Conservation (phyloP, 495 filamentous ascomycete genomes). For the Penicillium chermesinum region DNA sequence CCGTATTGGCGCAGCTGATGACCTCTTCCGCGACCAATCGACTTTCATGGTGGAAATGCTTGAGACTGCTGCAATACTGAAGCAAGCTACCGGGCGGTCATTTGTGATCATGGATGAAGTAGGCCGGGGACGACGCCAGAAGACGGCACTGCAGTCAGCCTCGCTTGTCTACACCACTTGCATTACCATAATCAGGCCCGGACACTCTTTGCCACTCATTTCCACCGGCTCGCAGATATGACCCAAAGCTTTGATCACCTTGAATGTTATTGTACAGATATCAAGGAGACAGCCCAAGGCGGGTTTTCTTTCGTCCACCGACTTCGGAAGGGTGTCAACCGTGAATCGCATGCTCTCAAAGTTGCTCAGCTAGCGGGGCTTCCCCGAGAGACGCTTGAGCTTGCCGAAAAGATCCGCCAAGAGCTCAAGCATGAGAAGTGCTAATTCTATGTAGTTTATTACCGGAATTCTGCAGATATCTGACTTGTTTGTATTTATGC, state of each 20-base stretch:
- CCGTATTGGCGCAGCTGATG: constrained; percentile 87
- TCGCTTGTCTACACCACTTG: constrained; percentile 79
- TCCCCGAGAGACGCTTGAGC: constrained; percentile 53
- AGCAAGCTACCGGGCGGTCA: constrained; percentile 47
- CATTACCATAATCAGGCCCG: constrained; percentile 70
- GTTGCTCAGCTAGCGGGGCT: constrained; percentile 82
- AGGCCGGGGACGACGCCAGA: constrained; percentile 89
- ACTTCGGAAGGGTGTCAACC: constrained; percentile 76
- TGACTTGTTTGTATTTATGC: too few species aligned
- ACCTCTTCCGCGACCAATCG: constrained; percentile 84
- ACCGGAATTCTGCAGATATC: not conserved
- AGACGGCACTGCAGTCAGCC: constrained; percentile 85
- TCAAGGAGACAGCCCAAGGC: constrained; percentile 60
- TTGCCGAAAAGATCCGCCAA: constrained; percentile 41
- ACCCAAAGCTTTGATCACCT: constrained; percentile 57
- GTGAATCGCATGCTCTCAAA: constrained; percentile 82
- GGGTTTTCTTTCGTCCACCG: constrained; percentile 83
- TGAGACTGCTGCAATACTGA: constrained; percentile 49
- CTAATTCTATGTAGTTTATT: not conserved
- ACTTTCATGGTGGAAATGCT: constrained; percentile 79
- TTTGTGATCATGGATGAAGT: constrained; percentile 99
- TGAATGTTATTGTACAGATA: constrained; percentile 84
- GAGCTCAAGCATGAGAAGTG: constrained; percentile 10
- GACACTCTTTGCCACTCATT: constrained; percentile 90
- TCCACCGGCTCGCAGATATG: constrained; percentile 80